Conservation (phyloP, 306 rosid genomes). For the Vicia sativa region DNA sequence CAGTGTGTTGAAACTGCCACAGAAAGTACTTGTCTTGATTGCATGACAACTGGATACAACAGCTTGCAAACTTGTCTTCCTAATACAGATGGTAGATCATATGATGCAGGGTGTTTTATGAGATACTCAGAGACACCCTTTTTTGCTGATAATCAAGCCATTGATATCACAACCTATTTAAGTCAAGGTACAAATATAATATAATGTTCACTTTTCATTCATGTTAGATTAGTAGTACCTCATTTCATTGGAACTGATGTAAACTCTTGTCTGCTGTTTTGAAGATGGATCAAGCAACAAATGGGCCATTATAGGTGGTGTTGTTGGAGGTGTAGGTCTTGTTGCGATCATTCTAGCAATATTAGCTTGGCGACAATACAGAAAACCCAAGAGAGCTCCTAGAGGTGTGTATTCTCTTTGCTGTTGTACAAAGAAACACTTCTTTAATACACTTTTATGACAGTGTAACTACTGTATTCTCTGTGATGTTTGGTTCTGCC, state of each 20-base stretch:
- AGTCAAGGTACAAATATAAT: constrained; percentile 37
- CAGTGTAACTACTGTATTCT: too few relatives aligned
- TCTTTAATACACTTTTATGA: too few relatives aligned
- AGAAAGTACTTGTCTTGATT: constrained; percentile 40
- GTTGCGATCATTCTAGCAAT: constrained; percentile 40
- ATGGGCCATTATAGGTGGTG: constrained; percentile 58
- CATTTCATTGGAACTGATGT: constrained; percentile 1
- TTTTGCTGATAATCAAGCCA: constrained; percentile 57
- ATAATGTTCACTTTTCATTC: neutral
- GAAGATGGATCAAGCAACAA: constrained; percentile 52
- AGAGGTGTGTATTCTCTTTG: constrained; percentile 43
- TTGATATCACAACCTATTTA: constrained; percentile 41
- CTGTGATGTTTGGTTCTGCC: neutral
- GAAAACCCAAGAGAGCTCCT: constrained; percentile 36
- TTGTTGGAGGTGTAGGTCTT: constrained; percentile 51
- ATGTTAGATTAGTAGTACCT: neutral
- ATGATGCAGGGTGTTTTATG: constrained; percentile 68
- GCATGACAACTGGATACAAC: constrained; percentile 50
- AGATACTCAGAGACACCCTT: constrained; percentile 58
- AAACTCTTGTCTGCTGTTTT: neutral
- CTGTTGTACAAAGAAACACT: too few relatives aligned
- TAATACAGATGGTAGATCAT: constrained; percentile 49
- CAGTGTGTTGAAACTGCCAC: constrained; percentile 60
- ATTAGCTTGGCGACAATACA: constrained; percentile 39
- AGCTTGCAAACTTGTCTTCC: constrained; percentile 54